These are phyloP conservation scores for Lodderomyces orthopsilosis DNA, from an alignment of 1,139 yeast species.

Conservation along the genomic window DNA sequence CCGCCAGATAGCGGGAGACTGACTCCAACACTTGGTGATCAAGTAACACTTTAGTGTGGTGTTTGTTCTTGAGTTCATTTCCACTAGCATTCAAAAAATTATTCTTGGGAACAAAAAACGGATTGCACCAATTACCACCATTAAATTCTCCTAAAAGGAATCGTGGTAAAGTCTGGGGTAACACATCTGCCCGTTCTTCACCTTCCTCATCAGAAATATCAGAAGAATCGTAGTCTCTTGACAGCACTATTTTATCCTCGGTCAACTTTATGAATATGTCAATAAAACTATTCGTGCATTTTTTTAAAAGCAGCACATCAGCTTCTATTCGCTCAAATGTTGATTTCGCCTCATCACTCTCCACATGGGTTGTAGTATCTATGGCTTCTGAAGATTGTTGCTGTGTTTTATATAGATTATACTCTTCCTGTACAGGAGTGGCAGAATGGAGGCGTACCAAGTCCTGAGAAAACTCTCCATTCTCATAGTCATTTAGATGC, in stretches of 20 bases:
- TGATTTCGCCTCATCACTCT: neutral
- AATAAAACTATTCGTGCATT: constrained; percentile 28
- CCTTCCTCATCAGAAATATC: constrained; percentile 38
- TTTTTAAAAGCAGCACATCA: constrained; percentile 28
- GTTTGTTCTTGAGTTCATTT: constrained; percentile 42
- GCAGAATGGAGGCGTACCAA: neutral
- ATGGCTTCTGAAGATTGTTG: neutral
- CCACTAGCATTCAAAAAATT: constrained; percentile 44
- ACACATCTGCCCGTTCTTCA: constrained; percentile 33
- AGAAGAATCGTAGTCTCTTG: constrained; percentile 39
- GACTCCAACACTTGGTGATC: constrained; percentile 47
- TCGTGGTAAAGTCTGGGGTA: constrained; percentile 71
- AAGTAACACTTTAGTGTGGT: constrained; percentile 47
- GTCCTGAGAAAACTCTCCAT: neutral
- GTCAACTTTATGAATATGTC: constrained; percentile 31
- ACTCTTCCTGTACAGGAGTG: neutral
- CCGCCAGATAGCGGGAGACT: constrained; percentile 34
- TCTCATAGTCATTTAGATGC: constrained; percentile 29
- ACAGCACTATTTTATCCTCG: constrained; percentile 30
- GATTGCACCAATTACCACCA: constrained; percentile 75
- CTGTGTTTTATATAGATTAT: neutral
- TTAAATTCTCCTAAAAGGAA: constrained; percentile 61
- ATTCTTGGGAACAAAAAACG: constrained; percentile 49
- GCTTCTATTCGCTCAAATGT: neutral
- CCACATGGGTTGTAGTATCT: neutral